Evolutionary conservation across 1,139 yeast genomes (phyloP), one percentile per base, ranked within the genome.

Genomic region (Yamadazyma buinensis): DNA sequence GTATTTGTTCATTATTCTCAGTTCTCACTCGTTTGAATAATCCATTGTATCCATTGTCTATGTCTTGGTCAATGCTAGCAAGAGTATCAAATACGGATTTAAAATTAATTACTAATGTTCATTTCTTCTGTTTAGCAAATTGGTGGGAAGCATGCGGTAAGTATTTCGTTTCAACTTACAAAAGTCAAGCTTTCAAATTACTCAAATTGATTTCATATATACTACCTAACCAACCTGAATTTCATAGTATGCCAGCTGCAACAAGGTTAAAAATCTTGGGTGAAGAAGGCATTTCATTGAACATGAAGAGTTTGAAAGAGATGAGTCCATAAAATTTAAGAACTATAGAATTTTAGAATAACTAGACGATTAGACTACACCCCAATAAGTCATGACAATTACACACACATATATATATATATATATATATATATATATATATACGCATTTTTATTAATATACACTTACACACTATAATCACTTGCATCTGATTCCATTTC

Each of bases 111-210:
- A 65, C 77, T 0, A 82, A 87, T 44, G 75, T 84, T 0, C 95
- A 88, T 52, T 90, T 72, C 52, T 68, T 80, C 0, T 74, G 84
- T 2, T 72, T 81, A 7, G 80, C 88, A 2, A 76, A 84, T 28
- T 90, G 97, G 96, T 87, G 97, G 95, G 98, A 94, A 44, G 79
- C 90, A 6, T 72, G 84, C 29, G 92, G 86, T 1, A 47, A 47
- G 11, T 65, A 75, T 29, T 76, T 92, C 38, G 39, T 69, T 7
- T 51, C 54, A 10, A 68, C 68, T 1, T 94, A 79, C 55, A 88
- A 90, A 1, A 57, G 47, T 6, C 98, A 92, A 59, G 94, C 78
- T 3, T 39, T 36, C 4, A 92, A 94, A 52, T 42, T 90, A 24
- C 50, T 90, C 39, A 47, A 45, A 7, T 46, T 74, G 5, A 31